Conservation (phyloP, 179 eudicot genomes). For the Camellia oleifera region DNA sequence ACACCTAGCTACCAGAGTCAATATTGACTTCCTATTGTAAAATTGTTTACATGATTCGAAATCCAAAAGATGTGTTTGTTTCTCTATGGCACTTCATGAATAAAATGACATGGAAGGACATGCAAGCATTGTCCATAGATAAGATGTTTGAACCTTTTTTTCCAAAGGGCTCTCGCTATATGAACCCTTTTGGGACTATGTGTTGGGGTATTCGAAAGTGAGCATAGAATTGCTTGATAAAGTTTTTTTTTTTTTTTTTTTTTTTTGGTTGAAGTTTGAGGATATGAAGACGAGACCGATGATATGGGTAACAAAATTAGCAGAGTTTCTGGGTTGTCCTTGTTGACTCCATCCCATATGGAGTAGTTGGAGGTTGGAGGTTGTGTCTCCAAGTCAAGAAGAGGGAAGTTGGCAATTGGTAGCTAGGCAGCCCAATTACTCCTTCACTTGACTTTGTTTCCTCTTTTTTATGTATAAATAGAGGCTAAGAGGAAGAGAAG, state of each 20-base stretch:
- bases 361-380: no score
- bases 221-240: neutral
- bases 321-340: neutral
- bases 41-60: neutral
- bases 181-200: slow-evolving; percentile 8
- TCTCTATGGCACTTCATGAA: neutral
- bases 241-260: neutral
- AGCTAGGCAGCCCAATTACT: no score
- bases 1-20: neutral
- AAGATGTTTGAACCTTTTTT: neutral
- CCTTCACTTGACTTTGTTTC: no score
- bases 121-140: neutral
- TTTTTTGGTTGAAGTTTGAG: neutral
- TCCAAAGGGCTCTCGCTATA: neutral
- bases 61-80: neutral
- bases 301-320: neutral
- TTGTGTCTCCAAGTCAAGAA: no score
- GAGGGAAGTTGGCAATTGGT: no score
- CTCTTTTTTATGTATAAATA: no score
- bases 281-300: neutral
- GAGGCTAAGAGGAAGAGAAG: no score
- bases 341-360: no score
- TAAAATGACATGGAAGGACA: neutral
- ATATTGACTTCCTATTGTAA: neutral
- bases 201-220: neutral